Percentiles rank a stretch among this genome's conserved stretches.
Evolutionary conservation across 768 basidiomycete genomes (phyloP).

Genomic region (Leccinum ochraceum): DNA sequence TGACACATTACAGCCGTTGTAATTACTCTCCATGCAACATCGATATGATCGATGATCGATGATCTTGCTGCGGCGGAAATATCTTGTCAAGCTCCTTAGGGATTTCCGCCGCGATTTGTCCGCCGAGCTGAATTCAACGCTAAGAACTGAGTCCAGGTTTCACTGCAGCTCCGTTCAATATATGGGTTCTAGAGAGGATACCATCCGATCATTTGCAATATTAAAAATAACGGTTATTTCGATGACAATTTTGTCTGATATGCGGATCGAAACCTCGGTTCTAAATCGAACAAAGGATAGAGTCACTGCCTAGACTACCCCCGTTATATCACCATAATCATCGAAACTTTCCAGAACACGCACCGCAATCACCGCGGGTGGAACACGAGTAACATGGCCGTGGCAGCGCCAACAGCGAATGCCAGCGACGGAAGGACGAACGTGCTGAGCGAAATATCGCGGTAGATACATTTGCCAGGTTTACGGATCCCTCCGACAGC

Average conservation of each 20-base stretch:
- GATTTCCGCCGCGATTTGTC: neutral
- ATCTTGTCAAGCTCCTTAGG: neutral
- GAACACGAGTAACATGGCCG: constrained; percentile 32
- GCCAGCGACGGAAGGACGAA: constrained; percentile 36
- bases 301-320: neutral
- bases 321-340: constrained; percentile 1
- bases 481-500: constrained; percentile 39
- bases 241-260: neutral
- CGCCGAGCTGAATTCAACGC: neutral
- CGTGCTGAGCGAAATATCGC: constrained; percentile 10
- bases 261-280: neutral
- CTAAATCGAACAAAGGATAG: neutral
- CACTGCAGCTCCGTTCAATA: neutral
- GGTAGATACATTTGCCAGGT: constrained; percentile 6
- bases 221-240: neutral
- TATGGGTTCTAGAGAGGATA: no score
- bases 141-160: neutral
- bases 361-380: constrained; percentile 33
- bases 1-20: no score
- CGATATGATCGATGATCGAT: neutral
- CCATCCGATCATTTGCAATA: neutral
- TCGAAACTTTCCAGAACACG: neutral
- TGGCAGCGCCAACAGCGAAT: constrained; percentile 46
- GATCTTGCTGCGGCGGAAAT: neutral
- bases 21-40: neutral